A percentile compares a stretch with the other conserved stretches of the same genome.
phyloP scores from a whole-genome alignment of 2,329 filamentous ascomycete species.

The Aureobasidium namibiae region DNA sequence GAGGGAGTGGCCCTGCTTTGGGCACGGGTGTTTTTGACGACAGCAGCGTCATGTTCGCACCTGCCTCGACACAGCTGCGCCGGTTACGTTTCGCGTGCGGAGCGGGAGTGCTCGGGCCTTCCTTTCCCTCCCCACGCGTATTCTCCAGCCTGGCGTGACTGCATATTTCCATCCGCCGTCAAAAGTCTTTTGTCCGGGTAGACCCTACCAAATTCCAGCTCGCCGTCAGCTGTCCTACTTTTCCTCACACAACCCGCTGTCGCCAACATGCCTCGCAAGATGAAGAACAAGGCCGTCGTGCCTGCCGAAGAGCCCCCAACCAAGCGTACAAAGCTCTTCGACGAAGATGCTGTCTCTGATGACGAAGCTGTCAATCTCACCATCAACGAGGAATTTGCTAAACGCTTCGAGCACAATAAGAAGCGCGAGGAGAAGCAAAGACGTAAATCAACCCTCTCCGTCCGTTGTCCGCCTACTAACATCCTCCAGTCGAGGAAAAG shows the following conservation, averaged over 20 bases:
- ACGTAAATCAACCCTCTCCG: constrained; percentile 38
- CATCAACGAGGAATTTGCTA: constrained; percentile 85
- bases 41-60: background rate
- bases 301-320: constrained; percentile 17
- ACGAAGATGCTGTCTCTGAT: constrained; percentile 17
- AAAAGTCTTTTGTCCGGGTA: background rate
- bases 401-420: constrained; percentile 92
- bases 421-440: constrained; percentile 80
- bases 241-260: background rate
- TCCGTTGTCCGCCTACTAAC: constrained; percentile 8
- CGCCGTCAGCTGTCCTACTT: background rate
- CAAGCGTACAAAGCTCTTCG: constrained; percentile 27
- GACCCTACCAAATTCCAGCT: constrained; percentile 9
- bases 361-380: constrained; percentile 35
- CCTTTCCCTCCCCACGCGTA: background rate
- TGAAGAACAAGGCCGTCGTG: constrained; percentile 6
- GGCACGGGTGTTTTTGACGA: background rate
- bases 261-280: constrained; percentile 11
- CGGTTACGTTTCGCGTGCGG: background rate
- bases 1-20: background rate
- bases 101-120: constrained; percentile 2
- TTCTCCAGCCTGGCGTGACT: background rate
- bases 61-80: background rate
- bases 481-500: constrained; percentile 72
- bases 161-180: background rate